These are phyloP conservation scores for Stephania cephalantha DNA, from an alignment of 164 flowering plant species.

Conservation along the genomic window DNA sequence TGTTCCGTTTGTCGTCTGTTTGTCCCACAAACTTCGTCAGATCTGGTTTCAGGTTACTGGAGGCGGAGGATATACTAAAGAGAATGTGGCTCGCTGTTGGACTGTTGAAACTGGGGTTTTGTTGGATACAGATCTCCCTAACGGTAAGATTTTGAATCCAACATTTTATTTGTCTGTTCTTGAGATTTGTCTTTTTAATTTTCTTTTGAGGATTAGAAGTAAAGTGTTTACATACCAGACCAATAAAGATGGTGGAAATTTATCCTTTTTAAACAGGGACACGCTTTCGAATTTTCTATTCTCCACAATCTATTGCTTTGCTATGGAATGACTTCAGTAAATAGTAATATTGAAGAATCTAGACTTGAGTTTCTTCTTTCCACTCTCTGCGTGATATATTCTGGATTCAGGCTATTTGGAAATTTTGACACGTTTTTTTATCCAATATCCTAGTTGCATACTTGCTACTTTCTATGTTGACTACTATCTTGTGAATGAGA, in stretches of 20 bases:
- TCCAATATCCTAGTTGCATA: background rate
- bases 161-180: constrained; percentile 5
- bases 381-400: background rate
- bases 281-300: too few species aligned
- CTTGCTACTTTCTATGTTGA: background rate
- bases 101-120: constrained; percentile 93
- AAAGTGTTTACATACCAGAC: background rate
- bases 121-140: constrained; percentile 83
- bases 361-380: background rate
- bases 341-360: background rate
- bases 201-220: background rate
- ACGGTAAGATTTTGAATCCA: constrained; percentile 42
- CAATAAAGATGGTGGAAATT: background rate
- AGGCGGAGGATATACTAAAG: constrained; percentile 98
- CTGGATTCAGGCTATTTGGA: background rate
- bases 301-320: too few species aligned
- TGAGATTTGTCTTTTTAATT: background rate
- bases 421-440: background rate
- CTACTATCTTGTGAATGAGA: background rate
- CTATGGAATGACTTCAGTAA: too few species aligned
- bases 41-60: constrained; percentile 74
- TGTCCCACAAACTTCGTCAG: background rate
- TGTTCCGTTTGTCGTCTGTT: background rate
- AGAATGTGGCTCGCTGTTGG: constrained; percentile 99
- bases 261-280: too few species aligned